Conservation (phyloP, 2,329 filamentous ascomycete species). For the Zasmidium citrigriseum region DNA sequence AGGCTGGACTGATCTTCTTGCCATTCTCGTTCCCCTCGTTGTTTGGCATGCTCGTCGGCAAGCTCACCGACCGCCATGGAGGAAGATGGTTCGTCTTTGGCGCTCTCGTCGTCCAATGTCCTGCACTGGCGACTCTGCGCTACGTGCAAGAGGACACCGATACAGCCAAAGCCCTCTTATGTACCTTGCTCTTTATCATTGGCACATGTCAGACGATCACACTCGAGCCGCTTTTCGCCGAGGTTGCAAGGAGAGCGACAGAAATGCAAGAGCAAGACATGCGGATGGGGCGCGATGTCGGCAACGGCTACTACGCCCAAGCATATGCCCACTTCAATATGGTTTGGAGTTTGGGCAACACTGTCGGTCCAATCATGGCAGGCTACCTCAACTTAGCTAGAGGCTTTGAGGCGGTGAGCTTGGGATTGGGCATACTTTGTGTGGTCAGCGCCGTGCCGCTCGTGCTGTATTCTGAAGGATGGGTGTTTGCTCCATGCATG, state of each 20-base stretch:
- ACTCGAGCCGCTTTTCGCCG: conserved; percentile 24
- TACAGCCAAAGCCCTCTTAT: conserved; percentile 18
- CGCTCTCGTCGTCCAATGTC: conserved; percentile 17
- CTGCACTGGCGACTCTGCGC: conserved; percentile 18
- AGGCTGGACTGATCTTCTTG: conserved; percentile 28
- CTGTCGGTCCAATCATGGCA: conserved; percentile 27
- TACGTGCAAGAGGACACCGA: conserved; percentile 16
- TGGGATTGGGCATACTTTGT: conserved; percentile 36
- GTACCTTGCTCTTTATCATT: conserved; percentile 18
- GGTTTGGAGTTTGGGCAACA: conserved; percentile 27
- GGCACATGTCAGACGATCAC: conserved; percentile 21
- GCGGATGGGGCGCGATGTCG: background rate
- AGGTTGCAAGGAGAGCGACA: conserved; percentile 21
- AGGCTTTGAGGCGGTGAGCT: conserved; percentile 24
- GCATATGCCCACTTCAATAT: conserved; percentile 50
- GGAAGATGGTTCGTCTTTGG: conserved; percentile 22
- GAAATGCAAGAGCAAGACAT: conserved; percentile 15
- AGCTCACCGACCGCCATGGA: conserved; percentile 17
- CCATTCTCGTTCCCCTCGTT: conserved; percentile 23
- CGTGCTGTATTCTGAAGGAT: conserved; percentile 21
- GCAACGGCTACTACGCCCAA: conserved; percentile 44
- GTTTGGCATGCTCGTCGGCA: conserved; percentile 25
- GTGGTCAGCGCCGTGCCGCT: conserved; percentile 52
- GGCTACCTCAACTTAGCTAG: conserved; percentile 23
- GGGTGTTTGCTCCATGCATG: conserved; percentile 8